Base-by-base conservation (phyloP, 2,329 filamentous ascomycete species). In the Teratosphaeria pseudoeucalypti region DNA sequence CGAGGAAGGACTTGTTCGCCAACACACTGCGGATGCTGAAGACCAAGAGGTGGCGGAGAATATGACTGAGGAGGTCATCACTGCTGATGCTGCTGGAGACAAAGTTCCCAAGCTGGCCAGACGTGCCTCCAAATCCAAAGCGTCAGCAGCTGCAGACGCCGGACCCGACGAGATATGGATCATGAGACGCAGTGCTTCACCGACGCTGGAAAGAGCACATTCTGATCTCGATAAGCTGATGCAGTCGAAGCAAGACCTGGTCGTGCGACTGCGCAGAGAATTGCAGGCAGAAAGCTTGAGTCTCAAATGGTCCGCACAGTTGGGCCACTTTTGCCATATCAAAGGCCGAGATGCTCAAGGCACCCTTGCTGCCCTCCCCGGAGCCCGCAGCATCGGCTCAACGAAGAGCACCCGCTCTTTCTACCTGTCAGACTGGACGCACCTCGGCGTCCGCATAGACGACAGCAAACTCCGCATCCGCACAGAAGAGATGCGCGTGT, bases 311-410 rank as follows among this genome's bases (percentile, higher is more conserved):
- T 90, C 87, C 1, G 88, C 92, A 0, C 87, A 86, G 14, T 81
- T 96, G 1, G 92, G 94, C 9, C 90, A 99, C 72, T 89, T 95
- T 68, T 92, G 89, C 67, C 92, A 97, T 71, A 82, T 97, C 67
- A 94, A 87, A 73, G 90, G 90, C 37, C 92, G 88, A 71, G 88
- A 94, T 67, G 77, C 82, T 6, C 73, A 78, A 60, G 73, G 77
- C 49, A 64, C 72, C 27, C 62, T 81, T 3, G 73, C 77, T 58
- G 71, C 72, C 10, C 65, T 78, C 56, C 73, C 71, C 54, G 76
- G 74, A 62, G 79, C 77, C 12, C 70, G 76, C 71, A 83, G 80
- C 58, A 81, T 97, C 56, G 88, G 86, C 34, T 87, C 90, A 2
- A 92, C 88, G 66, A 94, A 90, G 66, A 87, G 85, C 11, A 96